Evolutionary conservation across 2,329 filamentous ascomycete species (phyloP).

Genomic region (Pseudocercospora ulei): DNA sequence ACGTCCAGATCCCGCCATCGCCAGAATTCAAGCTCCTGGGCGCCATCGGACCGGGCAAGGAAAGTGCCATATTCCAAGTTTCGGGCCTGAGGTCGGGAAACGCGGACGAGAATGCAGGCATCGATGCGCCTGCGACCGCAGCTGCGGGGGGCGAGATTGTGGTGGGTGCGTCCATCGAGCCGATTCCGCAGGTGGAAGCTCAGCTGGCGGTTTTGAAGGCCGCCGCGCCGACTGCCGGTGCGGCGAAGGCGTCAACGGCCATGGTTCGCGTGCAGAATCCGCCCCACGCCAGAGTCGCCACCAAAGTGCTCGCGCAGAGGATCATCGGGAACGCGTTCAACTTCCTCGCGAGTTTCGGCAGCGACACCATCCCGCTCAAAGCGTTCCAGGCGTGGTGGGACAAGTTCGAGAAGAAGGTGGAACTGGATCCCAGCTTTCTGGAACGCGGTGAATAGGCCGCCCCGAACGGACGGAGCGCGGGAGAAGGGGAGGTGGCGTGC

Average conservation of each 20-base stretch:
- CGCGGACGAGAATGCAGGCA: slow-evolving; percentile 45
- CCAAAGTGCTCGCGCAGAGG: slow-evolving; percentile 72
- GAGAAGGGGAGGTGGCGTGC: too few species aligned
- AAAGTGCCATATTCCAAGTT: slow-evolving; percentile 82
- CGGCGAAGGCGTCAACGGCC: slow-evolving; percentile 25
- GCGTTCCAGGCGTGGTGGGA: slow-evolving; percentile 97
- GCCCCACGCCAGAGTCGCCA: slow-evolving; percentile 44
- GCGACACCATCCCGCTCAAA: slow-evolving; percentile 85
- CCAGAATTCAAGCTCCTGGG: slow-evolving; percentile 73
- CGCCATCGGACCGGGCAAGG: slow-evolving; percentile 79
- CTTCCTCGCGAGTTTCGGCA: slow-evolving; percentile 79
- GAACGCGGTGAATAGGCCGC: too few species aligned
- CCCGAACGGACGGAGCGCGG: too few species aligned
- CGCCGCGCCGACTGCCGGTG: slow-evolving; percentile 20
- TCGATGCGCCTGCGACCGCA: slow-evolving; percentile 34
- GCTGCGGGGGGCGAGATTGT: slow-evolving; percentile 47
- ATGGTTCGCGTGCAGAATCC: slow-evolving; percentile 30
- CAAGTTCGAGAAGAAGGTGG: slow-evolving; percentile 83
- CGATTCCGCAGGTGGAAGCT: slow-evolving; percentile 58
- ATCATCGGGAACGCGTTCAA: slow-evolving; percentile 98
- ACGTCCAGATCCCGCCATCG: slow-evolving; percentile 59
- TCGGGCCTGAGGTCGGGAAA: slow-evolving; percentile 39
- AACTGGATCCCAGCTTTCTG: slow-evolving; percentile 77
- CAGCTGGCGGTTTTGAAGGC: slow-evolving; percentile 55
- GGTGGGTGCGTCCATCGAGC: slow-evolving; percentile 74